These are phyloP conservation scores for Trypanosoma melophagium DNA, from an alignment of 208 protist species.

Conservation along the genomic window DNA sequence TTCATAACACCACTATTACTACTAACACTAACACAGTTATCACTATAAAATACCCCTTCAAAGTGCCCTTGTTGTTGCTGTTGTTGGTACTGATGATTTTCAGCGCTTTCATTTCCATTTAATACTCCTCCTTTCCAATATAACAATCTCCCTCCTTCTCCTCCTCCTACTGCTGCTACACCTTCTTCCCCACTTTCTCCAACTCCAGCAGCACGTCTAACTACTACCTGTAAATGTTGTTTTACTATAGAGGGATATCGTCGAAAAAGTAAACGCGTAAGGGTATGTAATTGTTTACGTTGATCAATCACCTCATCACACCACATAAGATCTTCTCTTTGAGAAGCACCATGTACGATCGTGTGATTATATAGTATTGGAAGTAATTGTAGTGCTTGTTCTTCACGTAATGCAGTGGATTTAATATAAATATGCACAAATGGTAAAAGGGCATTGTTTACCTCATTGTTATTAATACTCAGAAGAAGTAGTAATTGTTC, in stretches of 20 bases:
- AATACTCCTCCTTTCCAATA: not conserved
- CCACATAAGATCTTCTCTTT: constrained; percentile 47
- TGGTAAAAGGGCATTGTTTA: constrained; percentile 39
- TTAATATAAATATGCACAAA: constrained; percentile 70
- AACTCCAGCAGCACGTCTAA: constrained; percentile 17
- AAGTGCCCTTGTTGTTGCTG: not conserved
- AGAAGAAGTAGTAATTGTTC: constrained; percentile 37
- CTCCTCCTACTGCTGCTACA: constrained; percentile 2
- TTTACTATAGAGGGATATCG: constrained; percentile 46
- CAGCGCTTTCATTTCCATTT: not conserved
- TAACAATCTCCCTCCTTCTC: not conserved
- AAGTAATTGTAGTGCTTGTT: constrained; percentile 56
- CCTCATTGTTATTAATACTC: constrained; percentile 38
- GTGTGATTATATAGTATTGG: constrained; percentile 50
- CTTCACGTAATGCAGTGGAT: constrained; percentile 40
- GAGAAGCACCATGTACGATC: constrained; percentile 35
- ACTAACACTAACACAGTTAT: not conserved
- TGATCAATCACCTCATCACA: constrained; percentile 62
- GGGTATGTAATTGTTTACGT: constrained; percentile 63
- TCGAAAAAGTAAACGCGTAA: constrained; percentile 63
- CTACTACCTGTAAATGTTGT: constrained; percentile 39
- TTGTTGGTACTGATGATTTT: not conserved
- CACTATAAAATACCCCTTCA: not conserved
- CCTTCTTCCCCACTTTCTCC: not conserved
- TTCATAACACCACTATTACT: constrained; percentile 11